Evolutionary conservation across 495 filamentous ascomycete species (phyloP).

Genomic region (Xylaria curta): DNA sequence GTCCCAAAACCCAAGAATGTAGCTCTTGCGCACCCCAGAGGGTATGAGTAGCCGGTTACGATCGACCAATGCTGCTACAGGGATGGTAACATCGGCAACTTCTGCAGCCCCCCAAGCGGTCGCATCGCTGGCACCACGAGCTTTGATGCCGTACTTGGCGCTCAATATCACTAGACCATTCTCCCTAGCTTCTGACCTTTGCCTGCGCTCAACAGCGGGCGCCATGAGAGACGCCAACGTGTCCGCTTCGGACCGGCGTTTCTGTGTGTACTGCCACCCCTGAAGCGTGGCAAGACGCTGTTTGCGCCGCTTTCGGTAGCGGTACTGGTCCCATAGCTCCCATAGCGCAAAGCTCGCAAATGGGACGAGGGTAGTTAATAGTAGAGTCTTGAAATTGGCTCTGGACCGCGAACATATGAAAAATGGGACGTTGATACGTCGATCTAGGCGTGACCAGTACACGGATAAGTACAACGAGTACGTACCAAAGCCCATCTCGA

Average conservation of each 20-base stretch:
- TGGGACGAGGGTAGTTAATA: background rate
- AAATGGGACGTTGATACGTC: conserved; percentile 1
- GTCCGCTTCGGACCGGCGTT: background rate
- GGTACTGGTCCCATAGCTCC: background rate
- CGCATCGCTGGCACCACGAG: conserved; percentile 15
- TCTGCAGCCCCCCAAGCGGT: conserved; percentile 34
- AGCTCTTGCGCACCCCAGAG: background rate
- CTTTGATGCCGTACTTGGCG: conserved; percentile 42
- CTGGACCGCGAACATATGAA: background rate
- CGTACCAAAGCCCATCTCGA: background rate
- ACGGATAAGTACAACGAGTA: background rate
- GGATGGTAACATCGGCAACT: conserved; percentile 44
- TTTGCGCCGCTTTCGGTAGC: background rate
- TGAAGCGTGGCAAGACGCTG: background rate
- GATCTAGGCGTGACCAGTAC: background rate
- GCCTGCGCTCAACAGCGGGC: background rate
- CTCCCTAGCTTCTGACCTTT: background rate
- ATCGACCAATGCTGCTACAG: conserved; percentile 41
- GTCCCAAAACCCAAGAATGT: background rate
- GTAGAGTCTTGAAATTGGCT: background rate
- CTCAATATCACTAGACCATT: conserved; percentile 23
- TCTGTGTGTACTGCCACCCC: background rate
- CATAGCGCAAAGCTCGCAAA: background rate
- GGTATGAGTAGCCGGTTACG: background rate
- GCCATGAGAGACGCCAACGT: background rate